Percentiles rank a stretch among this genome's conserved stretches.
These are phyloP conservation scores for Cladophialophora psammophila DNA, from an alignment of 2,329 filamentous ascomycete species.

Conservation along the genomic window DNA sequence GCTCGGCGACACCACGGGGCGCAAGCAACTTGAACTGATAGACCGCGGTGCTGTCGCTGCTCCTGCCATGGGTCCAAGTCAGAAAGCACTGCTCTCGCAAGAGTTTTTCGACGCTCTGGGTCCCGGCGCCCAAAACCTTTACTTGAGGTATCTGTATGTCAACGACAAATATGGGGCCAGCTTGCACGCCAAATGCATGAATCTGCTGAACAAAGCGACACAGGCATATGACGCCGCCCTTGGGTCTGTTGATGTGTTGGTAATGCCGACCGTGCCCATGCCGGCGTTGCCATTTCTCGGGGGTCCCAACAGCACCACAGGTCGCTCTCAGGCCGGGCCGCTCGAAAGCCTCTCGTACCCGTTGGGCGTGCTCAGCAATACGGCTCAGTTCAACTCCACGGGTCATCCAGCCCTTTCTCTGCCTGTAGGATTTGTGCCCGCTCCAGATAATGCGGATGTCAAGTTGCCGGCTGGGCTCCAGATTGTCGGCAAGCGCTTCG, in stretches of 20 bases:
- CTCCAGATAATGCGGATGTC: constrained; percentile 43
- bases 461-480: constrained; percentile 51
- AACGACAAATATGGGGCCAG: constrained; percentile 43
- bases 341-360: constrained; percentile 40
- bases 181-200: constrained; percentile 52
- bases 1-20: constrained; percentile 15
- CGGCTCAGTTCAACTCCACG: constrained; percentile 64
- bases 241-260: constrained; percentile 49
- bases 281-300: constrained; percentile 33
- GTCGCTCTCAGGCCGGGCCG: constrained; percentile 15
- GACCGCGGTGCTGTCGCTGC: constrained; percentile 1
- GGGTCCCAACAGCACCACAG: background rate
- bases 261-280: constrained; percentile 50
- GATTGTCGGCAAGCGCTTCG: constrained; percentile 48
- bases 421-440: constrained; percentile 53
- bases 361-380: constrained; percentile 64
- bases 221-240: constrained; percentile 53
- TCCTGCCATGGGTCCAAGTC: background rate
- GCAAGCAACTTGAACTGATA: constrained; percentile 17
- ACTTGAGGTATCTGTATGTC: constrained; percentile 45
- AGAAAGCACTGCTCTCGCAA: constrained; percentile 18
- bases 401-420: constrained; percentile 64
- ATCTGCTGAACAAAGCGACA: constrained; percentile 49
- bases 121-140: constrained; percentile 52
- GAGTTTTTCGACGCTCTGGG: constrained; percentile 17